Conservation (phyloP, 768 basidiomycete species). For the Hebeloma cylindrosporum region DNA sequence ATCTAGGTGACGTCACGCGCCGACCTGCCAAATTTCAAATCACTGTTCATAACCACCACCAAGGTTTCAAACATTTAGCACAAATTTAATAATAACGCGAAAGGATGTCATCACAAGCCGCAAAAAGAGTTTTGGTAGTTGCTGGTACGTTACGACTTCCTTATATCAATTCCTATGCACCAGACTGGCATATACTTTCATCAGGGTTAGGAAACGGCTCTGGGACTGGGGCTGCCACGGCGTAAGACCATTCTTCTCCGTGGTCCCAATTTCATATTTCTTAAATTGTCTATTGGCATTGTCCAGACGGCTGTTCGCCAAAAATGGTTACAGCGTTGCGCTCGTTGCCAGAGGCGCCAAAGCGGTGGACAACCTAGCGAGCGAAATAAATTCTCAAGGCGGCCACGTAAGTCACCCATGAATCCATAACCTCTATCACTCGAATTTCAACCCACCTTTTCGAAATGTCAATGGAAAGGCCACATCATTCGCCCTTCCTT, state of each 20-base stretch:
- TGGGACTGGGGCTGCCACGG: conserved; percentile 55
- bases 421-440: no score
- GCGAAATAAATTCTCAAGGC: conserved; percentile 50
- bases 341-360: conserved; percentile 57
- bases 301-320: conserved; percentile 52
- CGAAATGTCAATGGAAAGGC: no score
- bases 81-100: background rate
- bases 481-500: conserved; percentile 50
- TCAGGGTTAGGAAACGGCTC: conserved; percentile 41
- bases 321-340: conserved; percentile 61
- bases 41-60: no score
- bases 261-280: background rate
- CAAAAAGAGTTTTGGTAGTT: conserved; percentile 52
- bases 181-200: background rate
- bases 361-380: conserved; percentile 50
- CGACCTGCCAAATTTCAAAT: no score
- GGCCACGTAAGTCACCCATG: conserved; percentile 56
- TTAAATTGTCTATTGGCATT: background rate
- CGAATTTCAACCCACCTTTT: no score
- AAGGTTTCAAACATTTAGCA: no score
- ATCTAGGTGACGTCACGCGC: no score
- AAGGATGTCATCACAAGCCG: conserved; percentile 29
- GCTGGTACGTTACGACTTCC: conserved; percentile 39
- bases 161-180: background rate
- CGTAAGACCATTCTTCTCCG: conserved; percentile 34